Evolutionary conservation across 306 rosid genomes (phyloP).

Genomic region (Coriaria nepalensis): DNA sequence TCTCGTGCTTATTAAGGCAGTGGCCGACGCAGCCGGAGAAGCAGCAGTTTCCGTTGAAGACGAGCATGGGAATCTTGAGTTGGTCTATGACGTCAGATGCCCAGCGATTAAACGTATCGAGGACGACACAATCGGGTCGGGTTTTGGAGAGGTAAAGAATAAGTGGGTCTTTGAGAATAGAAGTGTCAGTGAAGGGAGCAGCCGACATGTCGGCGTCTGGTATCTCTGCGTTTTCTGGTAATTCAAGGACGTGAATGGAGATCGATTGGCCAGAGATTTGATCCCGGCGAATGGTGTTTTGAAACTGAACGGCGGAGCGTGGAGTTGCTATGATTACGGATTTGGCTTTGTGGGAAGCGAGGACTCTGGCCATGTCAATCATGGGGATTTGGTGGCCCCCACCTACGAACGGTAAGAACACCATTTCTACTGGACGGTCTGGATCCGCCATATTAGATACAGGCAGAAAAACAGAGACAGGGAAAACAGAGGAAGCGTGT

Average conservation of each 20-base stretch:
- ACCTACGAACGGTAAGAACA: constrained; percentile 35
- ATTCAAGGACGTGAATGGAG: constrained; percentile 7
- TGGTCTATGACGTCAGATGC: constrained; percentile 9
- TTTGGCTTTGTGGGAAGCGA: constrained; percentile 17
- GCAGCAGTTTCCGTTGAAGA: constrained; percentile 12
- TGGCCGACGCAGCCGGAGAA: constrained; percentile 10
- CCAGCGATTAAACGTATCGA: constrained; percentile 18
- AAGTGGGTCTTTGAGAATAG: constrained; percentile 6
- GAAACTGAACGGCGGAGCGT: constrained; percentile 11
- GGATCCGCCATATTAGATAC: constrained; percentile 14
- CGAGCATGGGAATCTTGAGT: not conserved
- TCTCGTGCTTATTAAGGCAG: not conserved
- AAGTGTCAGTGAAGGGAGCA: constrained; percentile 1
- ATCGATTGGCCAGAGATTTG: constrained; percentile 5
- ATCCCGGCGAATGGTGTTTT: constrained; percentile 17
- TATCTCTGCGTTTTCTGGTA: not conserved
- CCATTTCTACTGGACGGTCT: constrained; percentile 1
- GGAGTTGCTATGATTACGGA: constrained; percentile 42
- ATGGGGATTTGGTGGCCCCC: constrained; percentile 30
- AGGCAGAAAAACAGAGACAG: no score
- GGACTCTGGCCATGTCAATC: constrained; percentile 31
- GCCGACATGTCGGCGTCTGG: constrained; percentile 12
- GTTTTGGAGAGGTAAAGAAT: not conserved
- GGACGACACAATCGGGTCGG: constrained; percentile 12
- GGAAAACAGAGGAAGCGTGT: no score